phyloP scores from a whole-genome alignment of 2,329 filamentous ascomycete species.

The Zymoseptoria tritici region DNA sequence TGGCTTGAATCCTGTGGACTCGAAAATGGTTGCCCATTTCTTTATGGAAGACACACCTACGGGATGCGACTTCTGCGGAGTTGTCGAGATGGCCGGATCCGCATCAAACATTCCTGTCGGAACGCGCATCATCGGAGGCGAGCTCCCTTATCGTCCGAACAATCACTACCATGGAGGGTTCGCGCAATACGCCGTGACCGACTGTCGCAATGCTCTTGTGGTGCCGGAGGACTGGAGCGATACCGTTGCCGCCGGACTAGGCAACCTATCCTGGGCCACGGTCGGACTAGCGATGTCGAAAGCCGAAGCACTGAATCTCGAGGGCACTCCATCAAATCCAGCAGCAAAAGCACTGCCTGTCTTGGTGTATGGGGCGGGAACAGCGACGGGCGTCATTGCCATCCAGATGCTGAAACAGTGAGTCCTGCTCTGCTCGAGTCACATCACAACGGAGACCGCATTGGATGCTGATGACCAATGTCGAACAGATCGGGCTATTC shows the following conservation, averaged over 20 bases:
- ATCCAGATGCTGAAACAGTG: constrained; percentile 2
- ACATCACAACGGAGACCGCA: background rate
- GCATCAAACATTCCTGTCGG: background rate
- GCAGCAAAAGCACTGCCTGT: background rate
- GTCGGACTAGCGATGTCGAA: background rate
- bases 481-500: background rate
- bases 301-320: background rate
- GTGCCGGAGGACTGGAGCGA: background rate
- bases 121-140: background rate
- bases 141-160: background rate
- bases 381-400: background rate
- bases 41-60: background rate
- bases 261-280: background rate
- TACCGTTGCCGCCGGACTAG: background rate
- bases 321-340: background rate
- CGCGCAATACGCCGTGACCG: background rate
- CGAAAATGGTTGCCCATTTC: background rate
- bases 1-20: background rate
- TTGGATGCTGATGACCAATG: background rate
- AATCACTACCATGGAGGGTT: background rate
- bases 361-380: constrained; percentile 1
- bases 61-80: background rate
- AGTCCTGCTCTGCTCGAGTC: background rate
- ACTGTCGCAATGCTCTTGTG: background rate
- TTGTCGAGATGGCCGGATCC: background rate